A percentile compares a stretch with the other conserved stretches of the same genome.
These are phyloP conservation scores for Kentomonas sorsogonicus DNA, from an alignment of 208 protist species.

Conservation along the genomic window DNA sequence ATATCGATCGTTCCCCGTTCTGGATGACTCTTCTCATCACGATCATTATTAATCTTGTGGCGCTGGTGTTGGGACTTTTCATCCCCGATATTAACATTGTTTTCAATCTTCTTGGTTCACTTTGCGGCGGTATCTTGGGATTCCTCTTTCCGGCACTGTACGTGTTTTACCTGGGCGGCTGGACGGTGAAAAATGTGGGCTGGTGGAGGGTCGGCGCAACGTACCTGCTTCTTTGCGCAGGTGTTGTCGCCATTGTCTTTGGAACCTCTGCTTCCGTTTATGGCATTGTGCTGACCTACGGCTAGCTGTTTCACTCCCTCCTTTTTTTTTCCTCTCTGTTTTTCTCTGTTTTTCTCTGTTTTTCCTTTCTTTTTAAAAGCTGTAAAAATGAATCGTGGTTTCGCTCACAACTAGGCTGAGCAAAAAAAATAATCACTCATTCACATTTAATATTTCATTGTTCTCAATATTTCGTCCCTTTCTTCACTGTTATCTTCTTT, in stretches of 20 bases:
- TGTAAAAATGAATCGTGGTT: too few species aligned
- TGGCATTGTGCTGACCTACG: constrained; percentile 19
- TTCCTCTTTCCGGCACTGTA: constrained; percentile 62
- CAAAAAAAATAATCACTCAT: too few species aligned
- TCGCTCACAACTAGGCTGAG: too few species aligned
- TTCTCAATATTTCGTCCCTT: too few species aligned
- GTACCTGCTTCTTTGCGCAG: constrained; percentile 40
- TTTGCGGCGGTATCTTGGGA: constrained; percentile 47
- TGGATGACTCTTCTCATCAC: constrained; percentile 31
- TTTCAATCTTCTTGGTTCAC: constrained; percentile 53
- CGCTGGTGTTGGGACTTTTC: constrained; percentile 49
- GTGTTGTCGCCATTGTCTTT: constrained; percentile 53
- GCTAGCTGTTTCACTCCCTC: too few species aligned
- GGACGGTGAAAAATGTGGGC: constrained; percentile 28
- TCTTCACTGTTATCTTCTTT: too few species aligned
- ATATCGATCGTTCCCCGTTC: constrained; percentile 26
- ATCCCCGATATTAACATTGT: constrained; percentile 63
- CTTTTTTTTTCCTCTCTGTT: too few species aligned
- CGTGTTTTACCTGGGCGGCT: constrained; percentile 46
- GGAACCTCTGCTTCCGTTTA: constrained; percentile 41
- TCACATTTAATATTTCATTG: too few species aligned
- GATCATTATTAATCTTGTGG: constrained; percentile 15
- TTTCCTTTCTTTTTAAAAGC: too few species aligned
- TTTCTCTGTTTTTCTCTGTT: too few species aligned
- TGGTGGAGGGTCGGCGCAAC: constrained; percentile 23